Evolutionary conservation across 352 stramenopile species (phyloP).

Genomic region (Globisporangium spiculum): DNA sequence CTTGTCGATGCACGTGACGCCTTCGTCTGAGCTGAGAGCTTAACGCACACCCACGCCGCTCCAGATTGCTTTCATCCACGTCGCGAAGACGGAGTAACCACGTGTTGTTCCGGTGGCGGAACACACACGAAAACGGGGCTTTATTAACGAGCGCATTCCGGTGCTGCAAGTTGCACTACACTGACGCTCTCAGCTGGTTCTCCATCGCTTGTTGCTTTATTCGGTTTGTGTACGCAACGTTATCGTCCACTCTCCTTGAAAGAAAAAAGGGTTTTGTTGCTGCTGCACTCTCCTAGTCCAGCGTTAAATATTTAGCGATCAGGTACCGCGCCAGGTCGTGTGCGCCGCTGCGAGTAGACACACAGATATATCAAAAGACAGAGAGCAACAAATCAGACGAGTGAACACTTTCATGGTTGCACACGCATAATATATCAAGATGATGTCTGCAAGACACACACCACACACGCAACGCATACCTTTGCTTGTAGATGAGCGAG

Average conservation of each 20-base stretch:
- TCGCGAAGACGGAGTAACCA: neutral
- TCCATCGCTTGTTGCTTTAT: neutral
- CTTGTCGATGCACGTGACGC: too few species aligned
- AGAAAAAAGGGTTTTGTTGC: neutral
- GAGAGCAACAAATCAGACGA: neutral
- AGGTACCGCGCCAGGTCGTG: constrained; percentile 75
- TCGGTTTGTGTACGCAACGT: neutral
- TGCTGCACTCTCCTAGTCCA: constrained; percentile 28
- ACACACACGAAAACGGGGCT: neutral
- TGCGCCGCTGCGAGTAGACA: constrained; percentile 41
- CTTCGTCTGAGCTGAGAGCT: neutral
- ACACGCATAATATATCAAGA: neutral
- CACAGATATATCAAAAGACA: neutral
- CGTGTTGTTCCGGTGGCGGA: neutral
- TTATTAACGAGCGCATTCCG: neutral
- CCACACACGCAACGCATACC: constrained; percentile 28
- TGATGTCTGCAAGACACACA: neutral
- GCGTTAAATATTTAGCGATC: constrained; percentile 78
- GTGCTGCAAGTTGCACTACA: neutral
- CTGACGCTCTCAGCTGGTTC: neutral
- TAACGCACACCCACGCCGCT: neutral
- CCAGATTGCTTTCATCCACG: neutral
- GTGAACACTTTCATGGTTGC: neutral
- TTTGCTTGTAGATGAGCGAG: constrained; percentile 87
- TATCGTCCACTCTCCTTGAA: neutral